These are phyloP conservation scores for Colletotrichum simmondsii DNA, from an alignment of 2,329 filamentous ascomycete genomes.

Conservation along the genomic window DNA sequence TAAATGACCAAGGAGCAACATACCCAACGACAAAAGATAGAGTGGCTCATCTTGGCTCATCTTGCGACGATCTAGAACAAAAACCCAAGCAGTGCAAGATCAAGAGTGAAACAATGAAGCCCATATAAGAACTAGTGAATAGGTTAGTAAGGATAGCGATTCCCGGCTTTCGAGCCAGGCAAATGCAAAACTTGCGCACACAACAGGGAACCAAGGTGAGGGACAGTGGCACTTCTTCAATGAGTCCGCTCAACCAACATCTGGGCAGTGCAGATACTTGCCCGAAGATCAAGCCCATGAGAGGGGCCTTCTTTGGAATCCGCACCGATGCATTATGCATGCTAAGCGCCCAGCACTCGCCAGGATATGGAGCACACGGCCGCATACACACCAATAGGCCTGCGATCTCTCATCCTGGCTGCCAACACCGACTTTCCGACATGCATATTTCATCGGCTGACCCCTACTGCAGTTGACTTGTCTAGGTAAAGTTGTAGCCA, in stretches of 20 bases:
- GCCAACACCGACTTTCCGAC: background rate
- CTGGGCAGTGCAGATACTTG: background rate
- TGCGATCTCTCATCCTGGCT: background rate
- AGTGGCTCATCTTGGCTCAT: constrained; percentile 13
- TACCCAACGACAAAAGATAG: constrained; percentile 31
- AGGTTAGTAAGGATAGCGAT: background rate
- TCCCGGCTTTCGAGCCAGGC: background rate
- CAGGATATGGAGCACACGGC: background rate
- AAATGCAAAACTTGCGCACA: background rate
- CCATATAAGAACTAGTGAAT: background rate
- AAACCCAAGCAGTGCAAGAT: background rate
- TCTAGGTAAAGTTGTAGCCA: background rate
- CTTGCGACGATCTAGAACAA: background rate
- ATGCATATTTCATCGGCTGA: background rate
- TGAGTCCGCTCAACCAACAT: background rate
- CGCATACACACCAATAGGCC: constrained; percentile 3
- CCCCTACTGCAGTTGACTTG: background rate
- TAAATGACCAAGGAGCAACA: background rate
- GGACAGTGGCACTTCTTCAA: background rate
- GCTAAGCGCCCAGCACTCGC: constrained; percentile 14
- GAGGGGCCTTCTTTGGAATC: background rate
- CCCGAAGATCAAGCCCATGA: background rate
- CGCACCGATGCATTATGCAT: background rate
- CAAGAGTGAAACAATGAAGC: background rate
- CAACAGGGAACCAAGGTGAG: background rate